Evolutionary conservation across 2,329 filamentous ascomycete species (phyloP).

Genomic region (Hansfordia pulvinata): DNA sequence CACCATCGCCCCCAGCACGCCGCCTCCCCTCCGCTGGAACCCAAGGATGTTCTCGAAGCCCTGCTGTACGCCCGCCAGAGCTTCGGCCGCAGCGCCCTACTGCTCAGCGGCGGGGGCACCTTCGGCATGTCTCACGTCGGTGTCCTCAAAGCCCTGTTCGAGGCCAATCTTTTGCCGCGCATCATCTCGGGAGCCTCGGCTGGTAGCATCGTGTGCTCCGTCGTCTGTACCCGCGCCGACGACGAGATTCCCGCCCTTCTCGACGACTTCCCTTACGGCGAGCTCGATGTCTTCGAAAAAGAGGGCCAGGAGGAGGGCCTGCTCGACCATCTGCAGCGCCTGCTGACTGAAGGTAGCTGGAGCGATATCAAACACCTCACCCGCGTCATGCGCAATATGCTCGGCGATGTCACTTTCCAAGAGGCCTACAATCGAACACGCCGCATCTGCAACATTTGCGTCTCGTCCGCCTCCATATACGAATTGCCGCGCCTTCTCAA

Average conservation of each 20-base stretch:
- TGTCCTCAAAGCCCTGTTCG: constrained; percentile 69
- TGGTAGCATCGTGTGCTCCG: constrained; percentile 72
- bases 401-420: constrained; percentile 87
- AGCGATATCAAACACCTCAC: constrained; percentile 75
- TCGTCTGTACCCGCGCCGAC: constrained; percentile 66
- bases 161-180: constrained; percentile 61
- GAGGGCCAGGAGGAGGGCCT: constrained; percentile 44
- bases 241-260: constrained; percentile 63
- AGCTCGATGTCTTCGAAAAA: constrained; percentile 67
- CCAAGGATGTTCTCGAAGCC: constrained; percentile 49
- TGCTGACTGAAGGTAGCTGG: constrained; percentile 72
- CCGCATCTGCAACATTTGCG: constrained; percentile 84
- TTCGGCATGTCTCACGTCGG: constrained; percentile 90
- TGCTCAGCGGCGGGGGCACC: constrained; percentile 76
- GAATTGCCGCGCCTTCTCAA: constrained; percentile 81
- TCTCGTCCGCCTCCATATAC: constrained; percentile 77
- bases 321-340: constrained; percentile 53
- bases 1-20: too few relatives aligned
- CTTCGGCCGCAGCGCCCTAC: constrained; percentile 71
- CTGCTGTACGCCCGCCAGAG: constrained; percentile 62
- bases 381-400: constrained; percentile 64
- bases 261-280: constrained; percentile 61
- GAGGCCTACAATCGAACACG: constrained; percentile 93
- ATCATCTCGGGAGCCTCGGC: constrained; percentile 84
- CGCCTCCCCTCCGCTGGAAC: constrained; percentile 40